Base-by-base conservation (phyloP, 2,329 filamentous ascomycete genomes). In the Stagonosporopsis vannaccii region DNA sequence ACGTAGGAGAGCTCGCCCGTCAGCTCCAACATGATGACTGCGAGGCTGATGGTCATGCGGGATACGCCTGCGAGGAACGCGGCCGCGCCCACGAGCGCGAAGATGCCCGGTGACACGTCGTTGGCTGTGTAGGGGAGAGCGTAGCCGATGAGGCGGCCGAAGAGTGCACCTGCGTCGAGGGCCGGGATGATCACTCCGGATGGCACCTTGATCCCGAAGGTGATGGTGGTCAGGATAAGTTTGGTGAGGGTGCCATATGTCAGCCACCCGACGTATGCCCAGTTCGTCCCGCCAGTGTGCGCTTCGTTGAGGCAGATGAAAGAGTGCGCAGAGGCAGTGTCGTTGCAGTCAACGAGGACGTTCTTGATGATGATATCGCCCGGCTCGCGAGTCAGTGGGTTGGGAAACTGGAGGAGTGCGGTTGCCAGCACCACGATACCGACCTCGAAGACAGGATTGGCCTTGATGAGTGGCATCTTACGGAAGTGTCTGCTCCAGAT, bases 111-210 rank as follows among this genome's bases (percentile, higher is more conserved):
- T 1, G 82, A 83, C 17, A 84, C 82, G 7, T 70, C 68, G 13
- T 41, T 33, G 28, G 51, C 19, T 3, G 45, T 26, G 32, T 20
- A 33, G 0, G 71, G 65, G 15, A 81, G 71, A 13, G 67, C 64
- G 63, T 82, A 72, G 58, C 80, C 84, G 1, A 85, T 63, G 3
- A 87, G 75, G 3, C 84, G 79, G 3, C 85, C 84, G 58, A 86
- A 86, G 26, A 87, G 77, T 0, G 84, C 84, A 13, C 84, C 85
- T 3, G 80, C 83, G 55, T 84, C 82, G 2, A 87, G 77, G 2
- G 84, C 80, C 0, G 85, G 85, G 47, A 87, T 86, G 67, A 87
- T 87, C 53, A 87, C 82, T 1, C 85, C 85, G 0, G 81, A 83
- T 1, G 85, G 84, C 1, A 87, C 83, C 72, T 86, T 86, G 70